Conservation (phyloP, 352 stramenopile genomes). For the Pelagophyceae sp. region DNA sequence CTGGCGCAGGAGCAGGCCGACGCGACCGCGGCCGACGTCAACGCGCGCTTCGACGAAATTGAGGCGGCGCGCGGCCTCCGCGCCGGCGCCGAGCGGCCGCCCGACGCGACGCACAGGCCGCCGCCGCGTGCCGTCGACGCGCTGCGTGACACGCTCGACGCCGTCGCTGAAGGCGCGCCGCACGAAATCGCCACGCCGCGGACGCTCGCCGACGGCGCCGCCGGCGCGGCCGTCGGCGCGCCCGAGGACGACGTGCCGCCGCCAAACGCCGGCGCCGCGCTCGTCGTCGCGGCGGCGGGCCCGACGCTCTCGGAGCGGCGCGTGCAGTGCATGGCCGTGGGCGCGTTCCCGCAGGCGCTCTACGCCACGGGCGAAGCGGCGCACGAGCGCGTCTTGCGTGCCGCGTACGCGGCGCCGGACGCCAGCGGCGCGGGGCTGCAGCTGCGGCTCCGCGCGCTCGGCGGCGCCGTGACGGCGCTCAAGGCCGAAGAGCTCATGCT, state of each 20-base stretch:
- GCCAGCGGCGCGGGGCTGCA: constrained; percentile 43
- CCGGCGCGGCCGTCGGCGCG: neutral
- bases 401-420: constrained; percentile 50
- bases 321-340: constrained; percentile 46
- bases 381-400: constrained; percentile 48
- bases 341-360: constrained; percentile 52
- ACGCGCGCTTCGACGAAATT: constrained; percentile 38
- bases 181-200: neutral
- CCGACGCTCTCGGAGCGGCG: constrained; percentile 9
- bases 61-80: constrained; percentile 30
- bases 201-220: neutral
- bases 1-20: constrained; percentile 71
- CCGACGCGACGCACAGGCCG: neutral
- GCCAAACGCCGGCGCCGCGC: neutral
- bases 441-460: constrained; percentile 32
- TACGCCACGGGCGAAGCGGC: constrained; percentile 57
- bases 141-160: neutral
- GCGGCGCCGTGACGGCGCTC: constrained; percentile 52
- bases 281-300: constrained; percentile 19
- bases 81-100: neutral
- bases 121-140: neutral
- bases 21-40: constrained; percentile 54
- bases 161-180: neutral
- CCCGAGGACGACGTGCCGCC: neutral
- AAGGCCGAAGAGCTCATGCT: constrained; percentile 71